These are phyloP conservation scores for Ehretia macrophylla DNA, from an alignment of 257 asterid genomes.

Conservation along the genomic window DNA sequence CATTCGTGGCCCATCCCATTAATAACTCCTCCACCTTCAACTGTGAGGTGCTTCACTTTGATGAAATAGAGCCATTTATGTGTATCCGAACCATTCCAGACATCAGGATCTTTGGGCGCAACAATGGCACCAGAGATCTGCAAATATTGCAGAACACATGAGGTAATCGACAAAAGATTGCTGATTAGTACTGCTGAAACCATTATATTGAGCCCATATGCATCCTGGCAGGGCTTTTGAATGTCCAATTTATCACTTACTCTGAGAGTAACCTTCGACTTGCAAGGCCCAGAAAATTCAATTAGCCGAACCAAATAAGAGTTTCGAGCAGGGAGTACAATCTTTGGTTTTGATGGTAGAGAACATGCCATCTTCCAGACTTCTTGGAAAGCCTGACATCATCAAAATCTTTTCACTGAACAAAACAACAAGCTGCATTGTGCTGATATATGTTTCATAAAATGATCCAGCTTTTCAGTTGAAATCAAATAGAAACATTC, in stretches of 20 bases:
- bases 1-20: conserved; percentile 72
- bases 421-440: no score
- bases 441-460: no score
- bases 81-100: conserved; percentile 51
- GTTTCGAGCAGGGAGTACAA: conserved; percentile 45
- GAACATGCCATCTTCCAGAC: conserved; percentile 63
- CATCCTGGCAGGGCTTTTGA: background rate
- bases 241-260: conserved; percentile 29
- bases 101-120: conserved; percentile 66
- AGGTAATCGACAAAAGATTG: background rate
- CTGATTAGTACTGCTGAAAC: background rate
- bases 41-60: conserved; percentile 47
- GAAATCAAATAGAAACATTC: no score
- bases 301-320: conserved; percentile 44
- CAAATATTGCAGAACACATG: conserved; percentile 5
- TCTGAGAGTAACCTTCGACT: conserved; percentile 51
- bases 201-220: no score
- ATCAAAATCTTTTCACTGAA: no score
- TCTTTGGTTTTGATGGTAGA: conserved; percentile 26
- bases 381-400: conserved; percentile 43
- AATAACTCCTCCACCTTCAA: conserved; percentile 72
- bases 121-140: conserved; percentile 64
- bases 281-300: conserved; percentile 71
- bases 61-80: conserved; percentile 82
- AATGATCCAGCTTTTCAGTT: no score